These are phyloP conservation scores for Elsinoe perseae DNA, from an alignment of 2,329 filamentous ascomycete genomes.

Conservation along the genomic window DNA sequence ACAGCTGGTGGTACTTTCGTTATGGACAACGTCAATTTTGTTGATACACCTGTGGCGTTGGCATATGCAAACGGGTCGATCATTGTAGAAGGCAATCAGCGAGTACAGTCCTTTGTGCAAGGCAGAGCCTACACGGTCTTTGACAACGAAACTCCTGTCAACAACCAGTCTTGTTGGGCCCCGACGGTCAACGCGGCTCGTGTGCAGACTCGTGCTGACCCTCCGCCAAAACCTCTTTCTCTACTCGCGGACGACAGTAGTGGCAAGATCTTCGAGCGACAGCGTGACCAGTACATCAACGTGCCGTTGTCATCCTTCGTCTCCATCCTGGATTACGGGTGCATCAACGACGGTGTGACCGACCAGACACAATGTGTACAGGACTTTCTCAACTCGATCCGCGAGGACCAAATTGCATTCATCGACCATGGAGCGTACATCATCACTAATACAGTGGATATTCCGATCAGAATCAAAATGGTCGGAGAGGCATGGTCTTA, in stretches of 20 bases:
- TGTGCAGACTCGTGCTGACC: constrained; percentile 18
- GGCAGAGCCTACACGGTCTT: constrained; percentile 56
- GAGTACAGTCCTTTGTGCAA: constrained; percentile 62
- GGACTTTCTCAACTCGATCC: constrained; percentile 55
- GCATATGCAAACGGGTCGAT: constrained; percentile 44
- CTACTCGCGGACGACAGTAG: constrained; percentile 20
- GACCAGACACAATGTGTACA: constrained; percentile 81
- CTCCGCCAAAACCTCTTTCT: constrained; percentile 19
- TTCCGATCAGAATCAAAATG: constrained; percentile 65
- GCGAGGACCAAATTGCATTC: constrained; percentile 50
- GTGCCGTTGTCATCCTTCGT: constrained; percentile 58
- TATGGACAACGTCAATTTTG: constrained; percentile 73
- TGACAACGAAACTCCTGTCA: constrained; percentile 27
- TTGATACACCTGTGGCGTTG: constrained; percentile 57
- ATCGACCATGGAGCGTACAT: constrained; percentile 52
- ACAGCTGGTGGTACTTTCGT: constrained; percentile 64
- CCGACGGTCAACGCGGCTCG: constrained; percentile 24
- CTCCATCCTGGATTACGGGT: constrained; percentile 46
- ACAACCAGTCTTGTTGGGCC: constrained; percentile 26
- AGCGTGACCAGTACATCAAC: constrained; percentile 34
- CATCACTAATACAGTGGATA: constrained; percentile 46
- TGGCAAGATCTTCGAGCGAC: constrained; percentile 20
- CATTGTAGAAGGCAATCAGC: constrained; percentile 58
- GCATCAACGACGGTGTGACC: constrained; percentile 73
- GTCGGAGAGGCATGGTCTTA: constrained; percentile 79